Conservation (phyloP, 192 early-diverging fungal species). For the Phlyctochytrium planicorne region DNA sequence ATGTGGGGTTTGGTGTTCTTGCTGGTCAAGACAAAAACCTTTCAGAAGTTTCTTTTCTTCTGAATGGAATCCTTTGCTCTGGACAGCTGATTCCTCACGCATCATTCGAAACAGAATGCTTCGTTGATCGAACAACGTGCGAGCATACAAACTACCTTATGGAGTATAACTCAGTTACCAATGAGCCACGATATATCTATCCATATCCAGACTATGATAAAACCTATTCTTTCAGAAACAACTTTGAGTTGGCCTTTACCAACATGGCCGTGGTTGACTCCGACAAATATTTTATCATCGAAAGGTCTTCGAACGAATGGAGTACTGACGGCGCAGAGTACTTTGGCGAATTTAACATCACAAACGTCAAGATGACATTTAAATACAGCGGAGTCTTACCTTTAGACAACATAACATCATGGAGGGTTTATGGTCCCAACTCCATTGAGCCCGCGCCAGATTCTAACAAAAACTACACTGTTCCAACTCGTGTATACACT, state of each 20-base stretch:
- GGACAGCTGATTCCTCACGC: background rate
- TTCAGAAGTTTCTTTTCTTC: background rate
- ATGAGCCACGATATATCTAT: too few relatives aligned
- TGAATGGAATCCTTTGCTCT: background rate
- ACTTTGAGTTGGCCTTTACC: too few relatives aligned
- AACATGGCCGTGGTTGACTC: background rate
- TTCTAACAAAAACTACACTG: background rate
- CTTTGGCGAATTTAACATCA: background rate
- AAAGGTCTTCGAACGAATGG: too few relatives aligned
- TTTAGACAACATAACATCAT: background rate
- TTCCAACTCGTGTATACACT: background rate
- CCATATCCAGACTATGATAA: background rate
- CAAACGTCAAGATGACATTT: background rate
- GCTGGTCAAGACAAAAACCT: background rate
- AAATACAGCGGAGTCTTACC: background rate
- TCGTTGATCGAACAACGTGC: background rate
- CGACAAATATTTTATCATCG: too few relatives aligned
- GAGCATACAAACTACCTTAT: background rate
- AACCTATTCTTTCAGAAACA: too few relatives aligned
- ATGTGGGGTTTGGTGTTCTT: background rate
- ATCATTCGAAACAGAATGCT: background rate
- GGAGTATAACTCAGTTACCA: background rate
- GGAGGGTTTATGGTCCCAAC: background rate
- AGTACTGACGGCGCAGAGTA: too few relatives aligned
- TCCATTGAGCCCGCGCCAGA: background rate